Base-by-base conservation (phyloP, 257 asterid species). In the Ocimum tenuiflorum region DNA sequence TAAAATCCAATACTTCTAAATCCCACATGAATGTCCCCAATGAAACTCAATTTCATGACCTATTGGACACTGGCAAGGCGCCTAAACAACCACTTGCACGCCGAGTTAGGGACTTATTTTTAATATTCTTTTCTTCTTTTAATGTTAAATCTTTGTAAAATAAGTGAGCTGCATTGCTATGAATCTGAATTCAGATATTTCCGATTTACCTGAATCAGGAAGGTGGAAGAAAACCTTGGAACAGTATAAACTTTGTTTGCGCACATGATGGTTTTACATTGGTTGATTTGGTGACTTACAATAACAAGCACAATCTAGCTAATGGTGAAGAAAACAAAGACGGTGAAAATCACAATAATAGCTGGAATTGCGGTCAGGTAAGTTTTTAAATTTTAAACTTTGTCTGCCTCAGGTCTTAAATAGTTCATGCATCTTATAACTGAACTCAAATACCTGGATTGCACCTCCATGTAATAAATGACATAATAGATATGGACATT, bases 281-380 rank as follows among this genome's bases (percentile, higher is more conserved):
- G 83, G 97, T 95, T 68, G 99, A 94, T 86, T 72, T 94, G 62
- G 97, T 90, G 73, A 81, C 91, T n/a, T 94, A 94, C 63, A 94
- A 94, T 69, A 49, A 81, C 68, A 94, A 94, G 78, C 96, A 94
- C 78, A 90, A 94, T 80, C 66, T 76, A 70, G 89, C 96, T 42
- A 94, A 94, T 74, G 97, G 99, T 1, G 99, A 94, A 81, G 95
- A 88, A 74, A 90, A 94, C 78, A 89, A 78, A 20, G 99, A 94
- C 48, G 99, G 99, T 39, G 99, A 90, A 80, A 90, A 85, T 83
- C 97, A 90, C 66, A 94, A 94, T 60, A 88, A 88, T 78, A 94
- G 99, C 76, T 94, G 99, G 99, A 94, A 94, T 58, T 94, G 97
- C 65, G 99, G 99, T 50, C 90, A 88, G 91, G 98, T 87, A 77